Evolutionary conservation across 2,329 filamentous ascomycete genomes (phyloP).

Genomic region (Diaporthe sp.): DNA sequence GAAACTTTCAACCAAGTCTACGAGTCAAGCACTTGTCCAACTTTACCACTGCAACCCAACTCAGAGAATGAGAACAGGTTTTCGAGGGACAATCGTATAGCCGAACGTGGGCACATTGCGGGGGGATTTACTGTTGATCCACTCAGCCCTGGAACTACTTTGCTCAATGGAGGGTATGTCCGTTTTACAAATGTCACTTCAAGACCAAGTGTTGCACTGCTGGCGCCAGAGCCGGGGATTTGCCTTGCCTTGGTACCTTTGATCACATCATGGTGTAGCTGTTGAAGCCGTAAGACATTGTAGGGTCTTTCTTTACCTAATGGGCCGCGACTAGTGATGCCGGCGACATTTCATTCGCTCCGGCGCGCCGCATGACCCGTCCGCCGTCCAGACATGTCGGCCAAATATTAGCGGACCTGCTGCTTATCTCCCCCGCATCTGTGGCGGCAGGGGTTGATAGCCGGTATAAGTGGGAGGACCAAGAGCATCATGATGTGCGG

Average conservation of each 20-base stretch:
- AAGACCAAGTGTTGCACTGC: background rate
- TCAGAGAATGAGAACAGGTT: background rate
- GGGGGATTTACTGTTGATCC: background rate
- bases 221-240: background rate
- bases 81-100: background rate
- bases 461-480: conserved; percentile 13
- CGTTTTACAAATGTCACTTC: background rate
- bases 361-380: background rate
- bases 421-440: conserved; percentile 31
- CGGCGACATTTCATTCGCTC: conserved; percentile 19
- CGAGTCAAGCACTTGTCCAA: conserved; percentile 9
- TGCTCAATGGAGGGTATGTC: too few relatives aligned
- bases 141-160: too few relatives aligned
- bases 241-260: background rate
- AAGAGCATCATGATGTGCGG: background rate
- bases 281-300: background rate
- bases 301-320: background rate
- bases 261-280: background rate
- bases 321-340: conserved; percentile 7
- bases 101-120: background rate
- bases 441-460: background rate
- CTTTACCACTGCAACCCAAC: background rate
- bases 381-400: background rate
- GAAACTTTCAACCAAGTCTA: conserved; percentile 8
- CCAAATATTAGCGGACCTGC: conserved; percentile 14